Evolutionary conservation across 179 eudicot genomes (phyloP).

Genomic region (Carnegiea gigantea): DNA sequence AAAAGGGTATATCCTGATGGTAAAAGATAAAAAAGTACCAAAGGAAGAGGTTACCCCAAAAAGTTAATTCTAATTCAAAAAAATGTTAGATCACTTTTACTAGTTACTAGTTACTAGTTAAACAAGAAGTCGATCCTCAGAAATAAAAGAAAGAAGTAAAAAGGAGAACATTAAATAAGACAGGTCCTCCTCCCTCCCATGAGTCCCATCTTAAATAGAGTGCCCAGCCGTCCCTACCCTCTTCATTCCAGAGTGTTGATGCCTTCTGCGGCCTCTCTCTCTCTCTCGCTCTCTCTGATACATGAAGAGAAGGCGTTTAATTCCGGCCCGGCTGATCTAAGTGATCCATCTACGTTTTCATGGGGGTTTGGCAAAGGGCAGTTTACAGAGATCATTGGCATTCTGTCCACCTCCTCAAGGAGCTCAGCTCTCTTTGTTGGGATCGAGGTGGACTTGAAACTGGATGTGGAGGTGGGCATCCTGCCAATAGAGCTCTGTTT

Average conservation of each 20-base stretch:
- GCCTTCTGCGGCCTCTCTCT: background rate
- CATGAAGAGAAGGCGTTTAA: background rate
- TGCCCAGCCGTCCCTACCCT: constrained; percentile 1
- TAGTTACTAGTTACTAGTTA: too few relatives aligned
- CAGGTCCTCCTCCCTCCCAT: too few relatives aligned
- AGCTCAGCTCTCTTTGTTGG: background rate
- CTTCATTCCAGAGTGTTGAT: background rate
- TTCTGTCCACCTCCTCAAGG: constrained; percentile 18
- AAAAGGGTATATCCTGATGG: too few relatives aligned
- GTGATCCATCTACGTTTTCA: background rate
- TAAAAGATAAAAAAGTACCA: too few relatives aligned
- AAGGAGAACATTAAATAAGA: too few relatives aligned
- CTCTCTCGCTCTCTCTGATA: background rate
- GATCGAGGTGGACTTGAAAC: too few relatives aligned
- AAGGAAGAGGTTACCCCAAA: too few relatives aligned
- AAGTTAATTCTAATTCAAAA: too few relatives aligned
- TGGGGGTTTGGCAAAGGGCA: constrained; percentile 16
- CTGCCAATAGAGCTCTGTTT: constrained; percentile 94
- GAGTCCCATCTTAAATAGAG: background rate
- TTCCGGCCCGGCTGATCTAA: too few relatives aligned
- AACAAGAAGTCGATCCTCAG: too few relatives aligned
- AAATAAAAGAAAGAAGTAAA: too few relatives aligned
- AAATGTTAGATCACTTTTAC: too few relatives aligned
- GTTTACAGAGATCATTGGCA: constrained; percentile 20
- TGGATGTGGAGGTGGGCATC: constrained; percentile 36